These are phyloP conservation scores for Phytopythium boreale DNA, from an alignment of 352 stramenopile genomes.

Conservation along the genomic window DNA sequence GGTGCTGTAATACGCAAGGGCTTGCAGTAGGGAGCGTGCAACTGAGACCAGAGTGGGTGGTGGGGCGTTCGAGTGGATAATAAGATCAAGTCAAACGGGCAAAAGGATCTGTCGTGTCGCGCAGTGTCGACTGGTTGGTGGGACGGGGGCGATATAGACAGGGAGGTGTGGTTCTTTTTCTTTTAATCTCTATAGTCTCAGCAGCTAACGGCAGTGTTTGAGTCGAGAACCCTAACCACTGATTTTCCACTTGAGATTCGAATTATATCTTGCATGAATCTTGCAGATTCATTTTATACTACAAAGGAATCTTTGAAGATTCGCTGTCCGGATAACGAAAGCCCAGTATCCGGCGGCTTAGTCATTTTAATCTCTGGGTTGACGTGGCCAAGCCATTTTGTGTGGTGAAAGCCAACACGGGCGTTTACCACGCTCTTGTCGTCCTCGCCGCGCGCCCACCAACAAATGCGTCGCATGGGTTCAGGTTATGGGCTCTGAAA, in stretches of 20 bases:
- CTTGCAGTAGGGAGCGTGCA: not conserved
- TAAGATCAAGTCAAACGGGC: not conserved
- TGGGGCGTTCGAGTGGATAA: not conserved
- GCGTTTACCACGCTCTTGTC: no score
- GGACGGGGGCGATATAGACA: not conserved
- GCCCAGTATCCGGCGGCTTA: no score
- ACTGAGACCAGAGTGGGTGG: not conserved
- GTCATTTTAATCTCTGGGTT: no score
- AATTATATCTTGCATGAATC: not conserved
- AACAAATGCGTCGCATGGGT: no score
- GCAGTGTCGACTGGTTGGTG: not conserved
- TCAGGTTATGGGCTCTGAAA: no score
- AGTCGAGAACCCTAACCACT: not conserved
- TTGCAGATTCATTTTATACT: not conserved
- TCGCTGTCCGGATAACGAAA: no score
- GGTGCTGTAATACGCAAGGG: no score
- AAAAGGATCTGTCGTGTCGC: not conserved
- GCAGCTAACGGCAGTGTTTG: not conserved
- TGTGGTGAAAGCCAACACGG: no score
- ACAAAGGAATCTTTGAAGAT: not conserved
- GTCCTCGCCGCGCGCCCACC: no score
- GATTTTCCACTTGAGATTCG: not conserved
- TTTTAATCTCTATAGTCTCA: not conserved
- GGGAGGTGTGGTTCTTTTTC: not conserved
- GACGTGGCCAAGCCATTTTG: no score